Percentiles rank a stretch among this genome's conserved stretches.
Evolutionary conservation across 345 rosid species (phyloP).

Genomic region (Gossypium thurberi): DNA sequence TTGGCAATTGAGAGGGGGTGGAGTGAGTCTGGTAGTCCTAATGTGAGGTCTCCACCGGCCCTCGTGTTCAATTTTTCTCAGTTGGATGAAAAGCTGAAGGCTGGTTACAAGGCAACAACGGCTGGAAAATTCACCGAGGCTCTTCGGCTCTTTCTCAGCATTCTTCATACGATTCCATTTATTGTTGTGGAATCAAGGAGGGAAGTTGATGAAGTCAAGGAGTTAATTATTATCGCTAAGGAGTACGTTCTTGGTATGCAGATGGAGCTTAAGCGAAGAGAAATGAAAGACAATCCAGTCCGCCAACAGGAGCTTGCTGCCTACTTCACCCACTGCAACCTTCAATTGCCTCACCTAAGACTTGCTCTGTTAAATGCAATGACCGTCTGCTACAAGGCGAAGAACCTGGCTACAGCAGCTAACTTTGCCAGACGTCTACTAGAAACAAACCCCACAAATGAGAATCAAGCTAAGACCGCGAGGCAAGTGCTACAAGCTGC

Average conservation of each 20-base stretch:
- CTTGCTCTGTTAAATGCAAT: conserved; percentile 72
- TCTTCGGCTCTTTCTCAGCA: conserved; percentile 57
- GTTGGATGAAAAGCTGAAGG: conserved; percentile 79
- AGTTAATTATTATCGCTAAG: conserved; percentile 55
- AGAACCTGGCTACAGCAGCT: conserved; percentile 68
- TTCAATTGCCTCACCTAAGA: conserved; percentile 74
- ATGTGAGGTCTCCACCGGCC: conserved; percentile 76
- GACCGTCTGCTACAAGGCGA: conserved; percentile 70
- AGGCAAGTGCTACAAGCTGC: conserved; percentile 73
- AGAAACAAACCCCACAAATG: conserved; percentile 65
- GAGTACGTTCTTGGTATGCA: conserved; percentile 79
- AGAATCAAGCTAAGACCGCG: conserved; percentile 70
- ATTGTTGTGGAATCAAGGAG: conserved; percentile 85
- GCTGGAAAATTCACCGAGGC: conserved; percentile 68
- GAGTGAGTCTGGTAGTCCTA: conserved; percentile 70
- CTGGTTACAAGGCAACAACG: conserved; percentile 88
- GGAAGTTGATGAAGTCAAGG: conserved; percentile 94
- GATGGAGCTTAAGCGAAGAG: conserved; percentile 82
- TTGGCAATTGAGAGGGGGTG: conserved; percentile 78
- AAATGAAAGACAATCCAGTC: conserved; percentile 50
- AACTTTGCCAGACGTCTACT: conserved; percentile 73
- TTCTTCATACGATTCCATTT: conserved; percentile 84
- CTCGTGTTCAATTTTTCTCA: conserved; percentile 70
- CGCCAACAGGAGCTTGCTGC: conserved; percentile 96
- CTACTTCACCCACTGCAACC: conserved; percentile 87